A percentile compares a stretch with the other conserved stretches of the same genome.
phyloP scores from a whole-genome alignment of 352 stramenopile species.

The Pythium sukuiense region DNA sequence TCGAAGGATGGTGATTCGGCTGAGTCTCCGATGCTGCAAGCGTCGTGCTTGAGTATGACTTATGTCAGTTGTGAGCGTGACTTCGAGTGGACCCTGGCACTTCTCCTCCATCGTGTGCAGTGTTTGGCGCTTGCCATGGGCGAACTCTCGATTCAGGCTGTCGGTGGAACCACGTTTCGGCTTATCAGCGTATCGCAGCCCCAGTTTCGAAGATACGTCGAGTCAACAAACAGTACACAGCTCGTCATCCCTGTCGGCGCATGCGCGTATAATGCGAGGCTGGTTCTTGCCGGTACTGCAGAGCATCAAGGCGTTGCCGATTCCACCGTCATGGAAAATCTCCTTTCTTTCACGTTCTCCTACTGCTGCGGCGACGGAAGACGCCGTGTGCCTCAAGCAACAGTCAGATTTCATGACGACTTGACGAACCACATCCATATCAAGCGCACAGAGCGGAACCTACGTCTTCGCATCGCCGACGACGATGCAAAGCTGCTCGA shows the following conservation, averaged over 20 bases:
- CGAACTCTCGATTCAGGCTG: conserved; percentile 6
- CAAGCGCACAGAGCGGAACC: conserved; percentile 28
- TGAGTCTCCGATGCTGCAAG: background rate
- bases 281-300: conserved; percentile 9
- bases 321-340: background rate
- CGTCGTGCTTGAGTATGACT: background rate
- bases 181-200: conserved; percentile 13
- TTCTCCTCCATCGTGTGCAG: conserved; percentile 7
- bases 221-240: background rate
- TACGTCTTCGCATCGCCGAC: conserved; percentile 12
- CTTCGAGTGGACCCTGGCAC: conserved; percentile 27
- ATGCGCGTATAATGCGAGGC: conserved; percentile 7
- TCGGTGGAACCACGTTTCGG: conserved; percentile 5
- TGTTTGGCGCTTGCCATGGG: background rate
- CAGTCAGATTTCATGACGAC: conserved; percentile 25
- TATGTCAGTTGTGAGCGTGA: conserved; percentile 4
- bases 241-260: conserved; percentile 12
- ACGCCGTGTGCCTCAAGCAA: conserved; percentile 11
- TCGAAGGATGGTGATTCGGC: background rate
- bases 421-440: conserved; percentile 35
- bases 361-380: conserved; percentile 7
- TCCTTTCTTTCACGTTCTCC: conserved; percentile 26
- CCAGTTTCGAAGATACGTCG: background rate
- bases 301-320: background rate
- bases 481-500: conserved; percentile 28